These are phyloP conservation scores for Symbiodinium pilosum DNA, from an alignment of 73 alveolate species.

Conservation along the genomic window DNA sequence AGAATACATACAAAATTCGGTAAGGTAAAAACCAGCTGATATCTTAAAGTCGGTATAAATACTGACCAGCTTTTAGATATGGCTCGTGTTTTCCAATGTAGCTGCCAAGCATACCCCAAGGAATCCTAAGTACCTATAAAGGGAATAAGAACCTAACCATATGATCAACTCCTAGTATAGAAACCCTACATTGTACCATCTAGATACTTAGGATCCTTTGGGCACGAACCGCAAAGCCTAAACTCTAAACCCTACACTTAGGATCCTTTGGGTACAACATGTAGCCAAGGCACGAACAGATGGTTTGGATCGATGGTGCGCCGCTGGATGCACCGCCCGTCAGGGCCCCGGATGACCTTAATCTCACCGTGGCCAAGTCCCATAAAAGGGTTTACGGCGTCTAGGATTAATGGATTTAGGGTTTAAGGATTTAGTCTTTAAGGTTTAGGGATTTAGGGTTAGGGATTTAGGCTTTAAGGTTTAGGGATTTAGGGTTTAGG, in stretches of 20 bases:
- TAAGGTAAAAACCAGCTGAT: too few relatives aligned
- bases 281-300: slow-evolving; percentile 19
- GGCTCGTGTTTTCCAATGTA: too few relatives aligned
- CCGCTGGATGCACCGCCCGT: slow-evolving; percentile 83
- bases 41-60: too few relatives aligned
- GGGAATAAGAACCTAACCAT: too few relatives aligned
- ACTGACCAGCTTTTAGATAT: too few relatives aligned
- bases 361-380: too few relatives aligned
- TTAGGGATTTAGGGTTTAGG: not conserved
- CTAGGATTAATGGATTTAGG: not conserved
- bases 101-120: too few relatives aligned
- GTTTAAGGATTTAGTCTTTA: too few relatives aligned
- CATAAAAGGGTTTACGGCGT: not conserved
- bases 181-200: too few relatives aligned
- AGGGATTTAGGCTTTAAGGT: not conserved
- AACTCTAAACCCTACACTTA: not conserved
- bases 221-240: not conserved
- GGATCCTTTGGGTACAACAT: not conserved
- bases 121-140: too few relatives aligned
- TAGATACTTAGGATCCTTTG: not conserved
- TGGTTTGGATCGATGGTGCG: slow-evolving; percentile 72
- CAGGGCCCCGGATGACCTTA: not conserved
- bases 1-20: too few relatives aligned
- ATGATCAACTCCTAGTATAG: too few relatives aligned
- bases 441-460: slow-evolving; percentile 8